A percentile compares a stretch with the other conserved stretches of the same genome.
Conservation (phyloP, 352 stramenopile genomes). For the Pythium coloratum region DNA sequence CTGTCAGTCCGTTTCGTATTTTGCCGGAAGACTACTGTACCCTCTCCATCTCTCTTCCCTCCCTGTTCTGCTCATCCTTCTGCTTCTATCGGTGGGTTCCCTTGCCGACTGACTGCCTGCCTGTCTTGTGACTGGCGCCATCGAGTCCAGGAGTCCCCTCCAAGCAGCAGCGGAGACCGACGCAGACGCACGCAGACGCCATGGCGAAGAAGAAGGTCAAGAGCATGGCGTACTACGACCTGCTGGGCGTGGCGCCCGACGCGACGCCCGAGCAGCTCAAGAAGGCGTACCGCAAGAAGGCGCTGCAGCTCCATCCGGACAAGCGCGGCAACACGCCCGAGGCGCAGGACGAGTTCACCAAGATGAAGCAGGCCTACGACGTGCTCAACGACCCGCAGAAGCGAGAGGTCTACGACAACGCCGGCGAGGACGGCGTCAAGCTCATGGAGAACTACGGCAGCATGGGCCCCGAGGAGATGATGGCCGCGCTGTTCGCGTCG, state of each 20-base stretch:
- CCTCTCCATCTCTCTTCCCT: too few species aligned
- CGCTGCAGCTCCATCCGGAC: conserved; percentile 73
- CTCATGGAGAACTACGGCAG: conserved; percentile 86
- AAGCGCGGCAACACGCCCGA: conserved; percentile 21
- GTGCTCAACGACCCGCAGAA: conserved; percentile 89
- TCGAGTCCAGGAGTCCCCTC: too few species aligned
- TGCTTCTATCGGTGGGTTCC: too few species aligned
- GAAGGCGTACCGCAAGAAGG: conserved; percentile 91
- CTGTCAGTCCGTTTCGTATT: too few species aligned
- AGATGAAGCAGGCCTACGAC: conserved; percentile 93
- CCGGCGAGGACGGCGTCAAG: conserved; percentile 88
- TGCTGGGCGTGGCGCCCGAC: conserved; percentile 74
- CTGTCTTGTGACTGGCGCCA: too few species aligned
- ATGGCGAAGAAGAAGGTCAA: conserved; percentile 54
- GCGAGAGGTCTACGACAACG: conserved; percentile 80
- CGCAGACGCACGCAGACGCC: neutral
- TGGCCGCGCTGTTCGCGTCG: conserved; percentile 66
- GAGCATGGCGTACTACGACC: conserved; percentile 79
- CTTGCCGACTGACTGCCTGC: too few species aligned
- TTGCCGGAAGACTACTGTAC: too few species aligned
- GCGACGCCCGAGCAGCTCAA: conserved; percentile 87
- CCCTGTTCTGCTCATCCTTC: too few species aligned
- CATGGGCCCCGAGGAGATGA: conserved; percentile 79
- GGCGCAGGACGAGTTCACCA: conserved; percentile 70
- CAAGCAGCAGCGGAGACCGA: too few species aligned